Percentiles rank a stretch among this genome's conserved stretches.
Evolutionary conservation across 495 filamentous ascomycete genomes (phyloP).

Genomic region (Penicillium steckii): DNA sequence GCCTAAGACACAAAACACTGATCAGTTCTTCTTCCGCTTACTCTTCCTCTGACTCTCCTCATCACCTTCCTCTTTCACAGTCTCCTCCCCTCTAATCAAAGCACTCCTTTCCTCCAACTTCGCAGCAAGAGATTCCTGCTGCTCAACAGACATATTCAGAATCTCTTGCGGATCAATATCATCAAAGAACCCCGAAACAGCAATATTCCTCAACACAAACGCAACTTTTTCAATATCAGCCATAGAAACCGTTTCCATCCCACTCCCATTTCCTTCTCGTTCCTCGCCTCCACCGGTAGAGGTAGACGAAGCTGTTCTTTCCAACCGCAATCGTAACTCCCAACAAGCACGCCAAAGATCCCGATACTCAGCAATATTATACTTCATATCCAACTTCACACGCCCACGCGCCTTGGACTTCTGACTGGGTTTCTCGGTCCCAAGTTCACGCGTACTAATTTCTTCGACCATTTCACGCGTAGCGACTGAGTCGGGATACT

Average conservation of each 20-base stretch:
- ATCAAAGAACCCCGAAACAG: conserved; percentile 21
- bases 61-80: neutral
- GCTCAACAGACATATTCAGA: neutral
- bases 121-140: neutral
- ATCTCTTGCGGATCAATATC: neutral
- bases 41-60: neutral
- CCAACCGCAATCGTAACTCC: conserved; percentile 47
- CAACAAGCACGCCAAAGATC: conserved; percentile 46
- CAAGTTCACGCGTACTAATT: neutral
- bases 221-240: conserved; percentile 67
- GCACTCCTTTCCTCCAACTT: neutral
- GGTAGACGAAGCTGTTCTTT: neutral
- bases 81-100: too few species aligned
- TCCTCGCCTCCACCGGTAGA: conserved; percentile 1
- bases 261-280: too few species aligned
- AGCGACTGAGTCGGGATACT: conserved; percentile 11
- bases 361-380: conserved; percentile 63
- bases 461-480: neutral
- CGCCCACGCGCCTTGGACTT: conserved; percentile 38
- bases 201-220: conserved; percentile 51
- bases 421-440: neutral
- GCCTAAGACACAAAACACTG: too few species aligned
- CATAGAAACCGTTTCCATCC: conserved; percentile 40
- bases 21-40: neutral
- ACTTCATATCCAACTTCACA: conserved; percentile 54